Percentiles rank a stretch among this genome's conserved stretches.
Evolutionary conservation across 352 stramenopile species (phyloP).

Genomic region (Phytophthora brassicae): DNA sequence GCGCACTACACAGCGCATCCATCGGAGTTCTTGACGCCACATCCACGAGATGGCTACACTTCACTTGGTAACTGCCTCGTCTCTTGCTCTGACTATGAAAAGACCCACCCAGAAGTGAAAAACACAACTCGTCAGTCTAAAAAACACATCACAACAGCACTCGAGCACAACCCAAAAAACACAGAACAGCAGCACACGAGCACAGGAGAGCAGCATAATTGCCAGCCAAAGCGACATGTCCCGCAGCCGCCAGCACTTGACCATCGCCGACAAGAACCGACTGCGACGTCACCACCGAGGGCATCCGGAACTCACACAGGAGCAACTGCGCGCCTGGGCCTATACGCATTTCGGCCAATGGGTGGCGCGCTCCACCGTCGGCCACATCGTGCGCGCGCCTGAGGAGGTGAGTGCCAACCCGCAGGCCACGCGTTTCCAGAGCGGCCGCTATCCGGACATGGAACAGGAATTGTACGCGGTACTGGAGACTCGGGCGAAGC

Average conservation of each 20-base stretch:
- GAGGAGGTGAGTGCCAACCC: slow-evolving; percentile 34
- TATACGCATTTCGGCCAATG: slow-evolving; percentile 31
- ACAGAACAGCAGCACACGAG: slow-evolving; percentile 20
- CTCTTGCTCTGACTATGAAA: background rate
- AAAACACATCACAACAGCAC: no score
- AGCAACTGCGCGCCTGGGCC: slow-evolving; percentile 35
- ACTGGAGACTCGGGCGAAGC: slow-evolving; percentile 4
- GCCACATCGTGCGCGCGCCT: slow-evolving; percentile 27
- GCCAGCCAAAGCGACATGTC: slow-evolving; percentile 1
- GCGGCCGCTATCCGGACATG: slow-evolving; percentile 38
- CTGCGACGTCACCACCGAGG: slow-evolving; percentile 24
- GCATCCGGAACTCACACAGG: slow-evolving; percentile 34
- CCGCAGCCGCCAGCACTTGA: slow-evolving; percentile 36
- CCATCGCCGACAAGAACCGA: slow-evolving; percentile 36
- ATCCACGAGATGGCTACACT: slow-evolving; percentile 14
- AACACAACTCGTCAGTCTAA: no score
- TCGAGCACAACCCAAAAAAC: no score
- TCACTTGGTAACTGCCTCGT: background rate
- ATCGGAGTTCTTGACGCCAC: slow-evolving; percentile 49
- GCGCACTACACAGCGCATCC: slow-evolving; percentile 49
- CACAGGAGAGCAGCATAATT: no score
- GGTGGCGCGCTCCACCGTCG: slow-evolving; percentile 34
- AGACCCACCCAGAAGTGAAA: no score
- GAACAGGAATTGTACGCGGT: slow-evolving; percentile 23
- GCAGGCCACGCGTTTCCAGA: slow-evolving; percentile 36